These are phyloP conservation scores for Actinomortierella wolfii DNA, from an alignment of 371 early-diverging fungal species.

Conservation along the genomic window DNA sequence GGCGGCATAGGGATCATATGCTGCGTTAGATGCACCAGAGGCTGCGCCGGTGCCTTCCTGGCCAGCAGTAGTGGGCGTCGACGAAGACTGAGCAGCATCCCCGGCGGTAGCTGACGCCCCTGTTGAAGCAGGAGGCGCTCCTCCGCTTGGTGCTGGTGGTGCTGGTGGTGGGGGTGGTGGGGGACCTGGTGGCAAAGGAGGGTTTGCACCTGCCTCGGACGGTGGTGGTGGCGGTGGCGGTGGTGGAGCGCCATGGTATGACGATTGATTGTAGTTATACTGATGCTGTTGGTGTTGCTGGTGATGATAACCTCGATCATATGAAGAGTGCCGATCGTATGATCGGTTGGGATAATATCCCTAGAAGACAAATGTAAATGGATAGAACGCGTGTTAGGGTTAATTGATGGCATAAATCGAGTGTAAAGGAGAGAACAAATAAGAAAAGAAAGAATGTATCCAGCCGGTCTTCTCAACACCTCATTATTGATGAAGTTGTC, in stretches of 20 bases:
- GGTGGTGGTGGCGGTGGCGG: slow-evolving; percentile 10
- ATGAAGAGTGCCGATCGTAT: slow-evolving; percentile 14
- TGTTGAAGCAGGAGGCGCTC: slow-evolving; percentile 17
- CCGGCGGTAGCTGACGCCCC: slow-evolving; percentile 7
- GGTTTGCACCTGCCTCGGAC: slow-evolving; percentile 21
- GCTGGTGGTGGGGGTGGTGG: slow-evolving; percentile 36
- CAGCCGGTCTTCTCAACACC: too few species aligned
- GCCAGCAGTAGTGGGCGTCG: background rate
- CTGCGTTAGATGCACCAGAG: slow-evolving; percentile 20
- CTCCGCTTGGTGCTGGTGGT: slow-evolving; percentile 17
- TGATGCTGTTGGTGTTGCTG: slow-evolving; percentile 17
- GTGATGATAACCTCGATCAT: slow-evolving; percentile 18
- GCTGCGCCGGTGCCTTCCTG: slow-evolving; percentile 12
- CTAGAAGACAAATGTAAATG: slow-evolving; percentile 1
- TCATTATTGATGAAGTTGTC: too few species aligned
- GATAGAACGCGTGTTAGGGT: background rate
- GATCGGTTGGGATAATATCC: slow-evolving; percentile 14
- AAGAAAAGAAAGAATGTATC: too few species aligned
- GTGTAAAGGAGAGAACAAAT: too few species aligned
- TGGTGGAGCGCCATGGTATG: slow-evolving; percentile 7
- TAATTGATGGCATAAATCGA: too few species aligned
- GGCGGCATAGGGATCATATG: slow-evolving; percentile 49
- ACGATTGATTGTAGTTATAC: slow-evolving; percentile 5
- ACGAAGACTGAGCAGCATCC: background rate
- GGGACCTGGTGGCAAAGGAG: slow-evolving; percentile 45